Conservation (phyloP, 805 yeast species). For the Saccharomycopsis capsularis region DNA sequence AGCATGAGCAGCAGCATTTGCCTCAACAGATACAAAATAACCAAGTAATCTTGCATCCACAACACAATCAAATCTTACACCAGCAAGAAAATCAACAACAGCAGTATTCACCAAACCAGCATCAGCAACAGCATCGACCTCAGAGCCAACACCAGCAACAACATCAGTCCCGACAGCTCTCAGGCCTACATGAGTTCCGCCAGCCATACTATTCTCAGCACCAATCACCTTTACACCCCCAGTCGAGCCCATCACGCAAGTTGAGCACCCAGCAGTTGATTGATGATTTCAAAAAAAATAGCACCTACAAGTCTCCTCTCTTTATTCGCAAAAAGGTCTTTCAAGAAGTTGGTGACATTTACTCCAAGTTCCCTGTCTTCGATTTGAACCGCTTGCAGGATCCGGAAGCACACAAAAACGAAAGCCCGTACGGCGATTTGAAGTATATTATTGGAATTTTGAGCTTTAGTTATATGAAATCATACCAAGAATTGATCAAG, state of each 20-base stretch:
- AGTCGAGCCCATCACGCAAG: no score
- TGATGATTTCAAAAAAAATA: slow-evolving; percentile 9
- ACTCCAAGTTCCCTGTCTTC: slow-evolving; percentile 19
- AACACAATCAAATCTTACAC: no score
- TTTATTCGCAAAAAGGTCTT: slow-evolving; percentile 17
- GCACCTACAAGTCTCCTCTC: slow-evolving; percentile 18
- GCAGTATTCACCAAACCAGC: not conserved
- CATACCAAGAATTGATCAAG: slow-evolving; percentile 20
- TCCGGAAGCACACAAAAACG: not conserved
- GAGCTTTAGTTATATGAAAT: slow-evolving; percentile 19
- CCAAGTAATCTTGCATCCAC: no score
- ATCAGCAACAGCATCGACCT: not conserved
- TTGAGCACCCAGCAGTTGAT: no score
- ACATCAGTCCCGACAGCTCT: not conserved
- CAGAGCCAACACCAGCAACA: not conserved
- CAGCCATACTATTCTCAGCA: no score
- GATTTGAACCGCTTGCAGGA: slow-evolving; percentile 11
- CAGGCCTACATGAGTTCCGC: no score
- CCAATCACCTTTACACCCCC: no score
- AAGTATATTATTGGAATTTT: slow-evolving; percentile 14
- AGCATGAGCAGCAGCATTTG: no score
- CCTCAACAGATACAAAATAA: no score
- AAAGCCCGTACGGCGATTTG: slow-evolving; percentile 9
- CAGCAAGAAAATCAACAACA: not conserved
- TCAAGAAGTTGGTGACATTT: slow-evolving; percentile 20